phyloP scores from a whole-genome alignment of 805 yeast species.

The Candida sonorensis region DNA sequence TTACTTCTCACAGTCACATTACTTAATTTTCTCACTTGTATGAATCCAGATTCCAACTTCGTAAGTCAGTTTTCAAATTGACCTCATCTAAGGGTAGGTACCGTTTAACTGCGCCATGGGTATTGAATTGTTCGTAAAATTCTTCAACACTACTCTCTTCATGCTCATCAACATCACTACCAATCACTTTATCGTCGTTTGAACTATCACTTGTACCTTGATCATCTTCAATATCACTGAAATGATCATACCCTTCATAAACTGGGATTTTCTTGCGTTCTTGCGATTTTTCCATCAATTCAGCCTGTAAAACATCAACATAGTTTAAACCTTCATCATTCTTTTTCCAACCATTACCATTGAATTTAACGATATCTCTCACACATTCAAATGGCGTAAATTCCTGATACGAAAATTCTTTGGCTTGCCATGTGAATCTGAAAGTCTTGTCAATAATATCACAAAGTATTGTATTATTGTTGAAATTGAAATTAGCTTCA shows the following conservation, averaged over 20 bases:
- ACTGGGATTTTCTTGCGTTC: no score
- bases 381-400: constrained; percentile 64
- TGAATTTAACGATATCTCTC: constrained; percentile 59
- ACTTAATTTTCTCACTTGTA: no score
- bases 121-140: no score
- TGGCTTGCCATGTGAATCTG: constrained; percentile 26
- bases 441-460: constrained; percentile 24
- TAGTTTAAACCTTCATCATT: constrained; percentile 38
- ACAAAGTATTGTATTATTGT: constrained; percentile 6
- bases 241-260: no score
- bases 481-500: not conserved
- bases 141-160: constrained; percentile 1
- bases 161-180: not conserved
- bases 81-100: constrained; percentile 24
- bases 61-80: constrained; percentile 29
- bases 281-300: no score
- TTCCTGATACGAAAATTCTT: constrained; percentile 29
- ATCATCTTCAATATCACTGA: no score
- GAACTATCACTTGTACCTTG: not conserved
- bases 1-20: no score
- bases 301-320: constrained; percentile 29
- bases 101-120: constrained; percentile 3
- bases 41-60: constrained; percentile 40
- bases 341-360: constrained; percentile 63
- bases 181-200: not conserved